These are phyloP conservation scores for Citeromyces hawaiiensis DNA, from an alignment of 1,139 yeast genomes.

Conservation along the genomic window DNA sequence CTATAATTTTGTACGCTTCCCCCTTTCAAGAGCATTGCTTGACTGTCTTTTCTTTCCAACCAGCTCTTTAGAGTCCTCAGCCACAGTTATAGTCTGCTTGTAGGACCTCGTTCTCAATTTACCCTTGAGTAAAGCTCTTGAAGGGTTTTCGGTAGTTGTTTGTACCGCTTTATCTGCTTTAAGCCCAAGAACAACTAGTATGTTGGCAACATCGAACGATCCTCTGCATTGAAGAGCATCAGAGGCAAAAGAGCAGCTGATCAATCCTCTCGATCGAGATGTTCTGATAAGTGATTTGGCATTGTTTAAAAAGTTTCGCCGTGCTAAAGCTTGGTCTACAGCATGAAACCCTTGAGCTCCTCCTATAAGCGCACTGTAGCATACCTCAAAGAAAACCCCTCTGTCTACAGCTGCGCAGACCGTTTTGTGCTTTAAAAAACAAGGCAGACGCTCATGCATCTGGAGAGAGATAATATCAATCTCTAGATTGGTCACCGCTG, in stretches of 20 bases:
- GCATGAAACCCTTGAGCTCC: constrained; percentile 22
- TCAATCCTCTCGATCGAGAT: constrained; percentile 65
- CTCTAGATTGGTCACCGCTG: constrained; percentile 61
- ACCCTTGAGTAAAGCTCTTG: constrained; percentile 56
- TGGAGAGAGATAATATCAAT: constrained; percentile 72
- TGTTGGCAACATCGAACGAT: constrained; percentile 52
- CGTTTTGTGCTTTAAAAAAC: constrained; percentile 70
- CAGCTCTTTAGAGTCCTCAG: constrained; percentile 18
- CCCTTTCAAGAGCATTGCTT: too few species aligned
- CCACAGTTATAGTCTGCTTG: constrained; percentile 49
- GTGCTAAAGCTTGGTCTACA: constrained; percentile 19
- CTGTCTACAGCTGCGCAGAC: constrained; percentile 72
- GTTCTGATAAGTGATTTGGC: constrained; percentile 72
- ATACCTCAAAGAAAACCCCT: constrained; percentile 74
- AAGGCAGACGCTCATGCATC: constrained; percentile 53
- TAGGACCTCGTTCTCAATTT: constrained; percentile 56
- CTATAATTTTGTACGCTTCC: too few species aligned
- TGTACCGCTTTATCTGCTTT: constrained; percentile 48
- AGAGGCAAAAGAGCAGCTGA: constrained; percentile 66
- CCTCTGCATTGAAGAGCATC: constrained; percentile 48
- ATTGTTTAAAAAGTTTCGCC: constrained; percentile 57
- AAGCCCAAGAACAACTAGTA: constrained; percentile 59
- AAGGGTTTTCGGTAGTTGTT: constrained; percentile 46
- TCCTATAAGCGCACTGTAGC: constrained; percentile 42
- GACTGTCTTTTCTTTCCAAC: too few species aligned